Conservation (phyloP, 192 early-diverging fungal genomes). For the Coemansia sp. region DNA sequence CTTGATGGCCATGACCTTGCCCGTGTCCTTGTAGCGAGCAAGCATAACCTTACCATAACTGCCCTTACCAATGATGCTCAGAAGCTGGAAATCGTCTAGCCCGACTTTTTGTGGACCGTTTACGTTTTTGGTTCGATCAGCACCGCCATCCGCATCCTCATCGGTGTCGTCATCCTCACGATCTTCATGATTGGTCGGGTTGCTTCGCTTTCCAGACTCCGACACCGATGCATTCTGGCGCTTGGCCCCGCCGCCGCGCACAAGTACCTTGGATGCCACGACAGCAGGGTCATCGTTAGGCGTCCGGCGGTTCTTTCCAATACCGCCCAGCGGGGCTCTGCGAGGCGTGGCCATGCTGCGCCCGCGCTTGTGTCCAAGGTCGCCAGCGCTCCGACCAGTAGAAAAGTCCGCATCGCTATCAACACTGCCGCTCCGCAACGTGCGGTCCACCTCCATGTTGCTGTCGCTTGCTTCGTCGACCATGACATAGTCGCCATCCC, state of each 20-base stretch:
- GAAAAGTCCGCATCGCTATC: constrained; percentile 24
- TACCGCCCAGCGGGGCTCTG: constrained; percentile 23
- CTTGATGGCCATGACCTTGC: constrained; percentile 66
- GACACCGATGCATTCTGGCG: no score
- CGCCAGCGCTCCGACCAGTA: not conserved
- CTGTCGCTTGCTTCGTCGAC: constrained; percentile 23
- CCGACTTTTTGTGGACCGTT: no score
- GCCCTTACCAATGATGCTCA: constrained; percentile 75
- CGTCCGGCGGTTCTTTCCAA: constrained; percentile 28
- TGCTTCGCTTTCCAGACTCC: no score
- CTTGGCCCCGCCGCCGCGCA: no score
- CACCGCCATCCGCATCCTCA: not conserved
- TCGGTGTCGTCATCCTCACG: constrained; percentile 9
- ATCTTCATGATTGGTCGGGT: no score
- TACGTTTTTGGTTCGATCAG: no score
- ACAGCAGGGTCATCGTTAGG: constrained; percentile 23
- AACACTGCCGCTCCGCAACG: constrained; percentile 26
- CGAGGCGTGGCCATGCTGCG: constrained; percentile 32
- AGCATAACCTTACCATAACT: constrained; percentile 74
- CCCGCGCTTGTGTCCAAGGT: constrained; percentile 22
- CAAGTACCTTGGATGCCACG: no score
- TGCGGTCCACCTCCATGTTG: constrained; percentile 27
- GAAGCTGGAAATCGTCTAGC: constrained; percentile 62
- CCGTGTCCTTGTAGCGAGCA: constrained; percentile 71
- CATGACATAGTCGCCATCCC: constrained; percentile 43